These are phyloP conservation scores for Xerocomus brunneocitrinus DNA, from an alignment of 768 basidiomycete species.

Conservation along the genomic window DNA sequence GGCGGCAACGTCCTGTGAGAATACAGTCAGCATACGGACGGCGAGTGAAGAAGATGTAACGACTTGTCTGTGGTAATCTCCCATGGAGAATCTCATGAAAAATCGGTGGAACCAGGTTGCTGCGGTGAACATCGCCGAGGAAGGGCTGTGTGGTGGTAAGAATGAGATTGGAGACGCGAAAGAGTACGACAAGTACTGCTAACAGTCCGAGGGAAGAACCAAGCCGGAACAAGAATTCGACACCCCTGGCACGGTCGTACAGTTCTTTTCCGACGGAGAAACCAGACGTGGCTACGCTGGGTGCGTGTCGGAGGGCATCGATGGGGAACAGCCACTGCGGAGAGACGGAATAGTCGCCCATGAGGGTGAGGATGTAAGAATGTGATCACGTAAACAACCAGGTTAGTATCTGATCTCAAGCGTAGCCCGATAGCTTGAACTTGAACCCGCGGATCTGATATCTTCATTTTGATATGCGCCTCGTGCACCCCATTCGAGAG, in stretches of 20 bases:
- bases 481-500: constrained; percentile 19
- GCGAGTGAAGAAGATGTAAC: constrained; percentile 3
- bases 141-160: constrained; percentile 47
- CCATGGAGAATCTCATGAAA: constrained; percentile 83
- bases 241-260: constrained; percentile 73
- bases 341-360: constrained; percentile 25
- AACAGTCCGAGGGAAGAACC: constrained; percentile 75
- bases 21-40: constrained; percentile 5
- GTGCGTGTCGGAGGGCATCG: constrained; percentile 53
- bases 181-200: constrained; percentile 30
- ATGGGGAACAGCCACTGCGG: constrained; percentile 74
- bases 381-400: constrained; percentile 25
- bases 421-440: constrained; percentile 12
- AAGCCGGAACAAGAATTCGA: constrained; percentile 81
- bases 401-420: background rate
- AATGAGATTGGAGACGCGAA: constrained; percentile 11
- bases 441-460: constrained; percentile 33
- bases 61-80: constrained; percentile 76
- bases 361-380: constrained; percentile 13
- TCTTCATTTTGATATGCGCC: constrained; percentile 21
- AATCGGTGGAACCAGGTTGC: constrained; percentile 91
- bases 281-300: constrained; percentile 46
- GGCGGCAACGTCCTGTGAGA: constrained; percentile 69
- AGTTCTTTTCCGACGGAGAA: constrained; percentile 59
- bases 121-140: constrained; percentile 79